These are phyloP conservation scores for Exophiala aquamarina DNA, from an alignment of 2,329 filamentous ascomycete species.

Conservation along the genomic window DNA sequence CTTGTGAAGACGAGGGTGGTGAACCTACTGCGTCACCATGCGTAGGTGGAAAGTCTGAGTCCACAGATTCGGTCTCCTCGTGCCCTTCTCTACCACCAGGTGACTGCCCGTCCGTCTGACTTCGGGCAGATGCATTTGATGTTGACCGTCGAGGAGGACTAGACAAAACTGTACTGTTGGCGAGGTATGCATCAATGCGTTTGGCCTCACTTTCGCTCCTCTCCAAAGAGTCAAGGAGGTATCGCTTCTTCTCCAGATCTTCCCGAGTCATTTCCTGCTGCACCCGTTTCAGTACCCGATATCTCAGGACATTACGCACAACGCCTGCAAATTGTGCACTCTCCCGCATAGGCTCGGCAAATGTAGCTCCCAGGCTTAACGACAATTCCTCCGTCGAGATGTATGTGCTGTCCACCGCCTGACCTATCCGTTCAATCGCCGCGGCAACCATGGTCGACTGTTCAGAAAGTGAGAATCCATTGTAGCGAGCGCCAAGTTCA, in stretches of 20 bases:
- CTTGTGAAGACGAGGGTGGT: constrained; percentile 71
- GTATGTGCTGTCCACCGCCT: constrained; percentile 93
- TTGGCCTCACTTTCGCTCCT: constrained; percentile 89
- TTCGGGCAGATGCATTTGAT: constrained; percentile 48
- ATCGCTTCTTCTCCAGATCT: constrained; percentile 82
- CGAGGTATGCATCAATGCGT: constrained; percentile 90
- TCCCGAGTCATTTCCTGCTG: constrained; percentile 98
- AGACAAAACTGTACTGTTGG: constrained; percentile 62
- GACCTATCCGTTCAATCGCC: constrained; percentile 90
- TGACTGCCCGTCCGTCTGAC: constrained; percentile 38
- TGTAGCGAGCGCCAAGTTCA: constrained; percentile 92
- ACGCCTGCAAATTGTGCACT: constrained; percentile 96
- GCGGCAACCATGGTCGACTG: constrained; percentile 83
- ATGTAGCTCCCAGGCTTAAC: constrained; percentile 82
- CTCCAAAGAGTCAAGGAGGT: constrained; percentile 83
- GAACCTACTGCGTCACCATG: constrained; percentile 68
- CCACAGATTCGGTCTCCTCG: constrained; percentile 86
- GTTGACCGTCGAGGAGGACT: constrained; percentile 67
- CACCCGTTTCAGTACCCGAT: constrained; percentile 87
- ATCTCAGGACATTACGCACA: constrained; percentile 82
- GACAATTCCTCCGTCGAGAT: constrained; percentile 93
- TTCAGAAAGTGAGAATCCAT: constrained; percentile 93
- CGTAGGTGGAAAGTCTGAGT: constrained; percentile 92
- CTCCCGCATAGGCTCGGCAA: constrained; percentile 96
- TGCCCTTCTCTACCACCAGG: constrained; percentile 49